Evolutionary conservation across 306 rosid species (phyloP), one percentile per base, ranked within the genome.

Genomic region (Psophocarpus tetragonolobus): DNA sequence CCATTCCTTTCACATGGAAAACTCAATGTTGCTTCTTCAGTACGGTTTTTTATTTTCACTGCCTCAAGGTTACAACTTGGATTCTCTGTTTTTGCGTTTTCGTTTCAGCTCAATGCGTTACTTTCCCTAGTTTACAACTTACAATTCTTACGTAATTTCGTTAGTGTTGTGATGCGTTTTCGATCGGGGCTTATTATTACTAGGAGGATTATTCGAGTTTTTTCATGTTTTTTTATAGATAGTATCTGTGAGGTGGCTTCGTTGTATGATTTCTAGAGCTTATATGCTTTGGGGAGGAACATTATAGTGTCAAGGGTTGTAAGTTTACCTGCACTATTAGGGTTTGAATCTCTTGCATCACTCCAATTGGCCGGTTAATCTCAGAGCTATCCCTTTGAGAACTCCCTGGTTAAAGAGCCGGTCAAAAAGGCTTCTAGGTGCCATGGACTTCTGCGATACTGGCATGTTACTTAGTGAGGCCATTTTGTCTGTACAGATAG

Each of bases 51-150:
- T 44, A 13, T 54, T 68, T 39, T 56, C 12, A 56, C 24, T 68
- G 4, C 60, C 30, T 32, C 45, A 56, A 51, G 53, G 54, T 68
- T 66, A 39, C 27, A 4, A 12, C 57, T 38, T 76, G 24, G 9
- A 11, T 3, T 35, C 27, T 5, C 39, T 68, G 24, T 53, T 41
- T 33, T 65, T 2, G n/a, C 24, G 14, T 57, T 39, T 51, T 18
- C 6, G 8, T 81, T 54, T 56, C 24, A 54, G 57, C 29, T 39
- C 24, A 11, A 42, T 57, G 18, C 39, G 56, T 68, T 83, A 48
- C 70, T 76, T 11, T 23, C 5, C 44, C 27, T 45, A 12, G 7
- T 41, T 74, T 30, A 56, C 27, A 14, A 53, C 21, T 61, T 62
- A 41, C 69, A 4, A n/a, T 33, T 76, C 60, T 18, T 42, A 20